These are phyloP conservation scores for Pseudogymnoascus sp. DNA, from an alignment of 2,329 filamentous ascomycete genomes.

Conservation along the genomic window DNA sequence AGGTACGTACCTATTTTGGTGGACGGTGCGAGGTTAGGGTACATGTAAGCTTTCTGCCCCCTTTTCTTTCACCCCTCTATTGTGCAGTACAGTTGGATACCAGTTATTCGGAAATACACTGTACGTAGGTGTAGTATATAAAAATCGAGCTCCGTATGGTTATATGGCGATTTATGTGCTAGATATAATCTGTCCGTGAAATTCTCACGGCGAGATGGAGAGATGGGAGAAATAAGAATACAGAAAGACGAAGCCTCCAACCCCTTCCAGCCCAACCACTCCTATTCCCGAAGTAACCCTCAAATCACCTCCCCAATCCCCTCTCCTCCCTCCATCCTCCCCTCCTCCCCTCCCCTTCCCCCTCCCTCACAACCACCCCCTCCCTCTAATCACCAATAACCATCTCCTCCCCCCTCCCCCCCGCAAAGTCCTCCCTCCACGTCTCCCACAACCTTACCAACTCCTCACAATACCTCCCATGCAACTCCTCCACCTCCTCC, in stretches of 20 bases:
- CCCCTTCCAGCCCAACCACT: neutral
- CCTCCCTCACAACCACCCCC: too few species aligned
- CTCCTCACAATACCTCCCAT: constrained; percentile 69
- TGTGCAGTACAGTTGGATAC: neutral
- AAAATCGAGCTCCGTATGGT: neutral
- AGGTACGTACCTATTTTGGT: neutral
- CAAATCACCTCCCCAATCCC: neutral
- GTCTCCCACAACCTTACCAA: constrained; percentile 64
- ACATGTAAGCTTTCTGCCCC: neutral
- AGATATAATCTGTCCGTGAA: neutral
- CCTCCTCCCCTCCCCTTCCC: neutral
- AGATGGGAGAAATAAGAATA: neutral
- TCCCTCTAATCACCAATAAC: constrained; percentile 53
- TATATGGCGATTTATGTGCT: neutral
- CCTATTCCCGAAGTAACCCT: neutral
- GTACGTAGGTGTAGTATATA: neutral
- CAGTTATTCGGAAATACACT: neutral
- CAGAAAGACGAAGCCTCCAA: neutral
- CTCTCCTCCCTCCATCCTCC: neutral
- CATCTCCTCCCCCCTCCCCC: constrained; percentile 54
- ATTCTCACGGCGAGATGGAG: neutral
- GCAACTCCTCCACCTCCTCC: constrained; percentile 71
- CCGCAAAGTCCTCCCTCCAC: constrained; percentile 69
- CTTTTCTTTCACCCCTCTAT: neutral
- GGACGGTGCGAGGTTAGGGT: neutral